Base-by-base conservation (phyloP, 2,329 filamentous ascomycete species). In the Paracoccidioides brasiliensis region DNA sequence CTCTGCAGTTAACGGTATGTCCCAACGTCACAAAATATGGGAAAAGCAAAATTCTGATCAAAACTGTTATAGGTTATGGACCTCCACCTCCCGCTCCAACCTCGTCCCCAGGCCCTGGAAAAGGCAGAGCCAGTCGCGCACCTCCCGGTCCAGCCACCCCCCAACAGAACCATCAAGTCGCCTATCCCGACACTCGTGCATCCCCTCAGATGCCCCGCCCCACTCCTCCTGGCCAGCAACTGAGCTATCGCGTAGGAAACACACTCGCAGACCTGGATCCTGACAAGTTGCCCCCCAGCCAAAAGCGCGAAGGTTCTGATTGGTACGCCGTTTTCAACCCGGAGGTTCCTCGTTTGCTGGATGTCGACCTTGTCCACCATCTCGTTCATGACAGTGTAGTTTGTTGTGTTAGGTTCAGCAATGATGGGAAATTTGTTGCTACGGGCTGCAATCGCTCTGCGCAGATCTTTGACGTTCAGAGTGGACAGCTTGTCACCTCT, bases 321-420 rank as follows among this genome's bases (percentile, higher is more conserved):
- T 98, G 93, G 93, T 95, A 94, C 69, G 91, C 88, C 46, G 88
- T 97, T 61, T 98, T 96, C 79, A 96, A 98, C 73, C 90, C 91
- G 46, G 82, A 85, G 56, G 86, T 96, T 41, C 88, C 88, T 59
- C 88, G 93, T 57, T 83, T 90, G 53, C 77, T 98, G 53, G 93
- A 98, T 67, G 90, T 98, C 54, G 90, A 96, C 61, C 79, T 98
- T 42, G 85, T 96, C 50, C 93, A 97, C 74, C 95, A 90, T 56
- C 80, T 98, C 54, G 82, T 83, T 58, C 93, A 98, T 67, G 88
- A 95, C 68, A 97, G 91, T 64, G 93, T 98, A 3, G 93, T 98
- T 0, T 98, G 93, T 79, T 98, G 93, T 69, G 93, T 98, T 40
- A 82, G 93, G 57, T 98, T 98, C 77, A 97, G 91, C 69, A 82